Evolutionary conservation across 1,284 basidiomycete genomes (phyloP), one percentile per base, ranked within the genome.

Genomic region (Naganishia sp.): DNA sequence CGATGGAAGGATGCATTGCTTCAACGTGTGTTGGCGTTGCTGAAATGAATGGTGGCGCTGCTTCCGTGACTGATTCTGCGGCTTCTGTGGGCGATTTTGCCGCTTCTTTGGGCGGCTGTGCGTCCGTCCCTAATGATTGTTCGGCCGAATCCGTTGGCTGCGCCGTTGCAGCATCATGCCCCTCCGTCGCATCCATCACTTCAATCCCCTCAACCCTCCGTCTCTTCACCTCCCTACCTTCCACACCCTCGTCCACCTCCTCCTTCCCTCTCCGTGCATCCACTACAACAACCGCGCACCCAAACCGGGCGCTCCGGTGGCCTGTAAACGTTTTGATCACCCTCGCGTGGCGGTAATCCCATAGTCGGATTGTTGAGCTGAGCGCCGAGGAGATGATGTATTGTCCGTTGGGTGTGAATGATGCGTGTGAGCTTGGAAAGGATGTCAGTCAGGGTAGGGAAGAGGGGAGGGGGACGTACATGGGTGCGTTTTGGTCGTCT

Each of bases 401-500:
- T 35, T 50, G 21, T 10, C 47, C 46, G 47, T 61, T 50, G 41
- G 58, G 58, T 7, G 45, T 41, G 31, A 42, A 42, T 51, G 21
- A 28, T 11, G 47, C 58, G 23, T 51, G 39, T 63, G 21, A 35
- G 51, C 31, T 54, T 11, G 42, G n/a, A 32, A 28, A 7, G 42
- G 7, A 42, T 51, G 39, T 46, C 18, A 46, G 50, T 35, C 11
- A 15, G 43, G 23, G 51, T 23, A 31, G 32, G 46, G 21, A n/a
- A 41, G 25, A 41, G 25, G 25, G 31, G 28, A 63, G 58, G 23
- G 39, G 39, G 6, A 80, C 84, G 54, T 69, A 92, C 88, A 94
- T 90, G 63, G 95, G 92, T 3, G 92, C 90, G 80, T 95, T 95
- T 70, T 94, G 92, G 73, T 94, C 93, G 72, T 98, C 94, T 13